Evolutionary conservation across 2,329 filamentous ascomycete species (phyloP), one percentile per base, ranked within the genome.

Genomic region (Fusarium sulawesiense): DNA sequence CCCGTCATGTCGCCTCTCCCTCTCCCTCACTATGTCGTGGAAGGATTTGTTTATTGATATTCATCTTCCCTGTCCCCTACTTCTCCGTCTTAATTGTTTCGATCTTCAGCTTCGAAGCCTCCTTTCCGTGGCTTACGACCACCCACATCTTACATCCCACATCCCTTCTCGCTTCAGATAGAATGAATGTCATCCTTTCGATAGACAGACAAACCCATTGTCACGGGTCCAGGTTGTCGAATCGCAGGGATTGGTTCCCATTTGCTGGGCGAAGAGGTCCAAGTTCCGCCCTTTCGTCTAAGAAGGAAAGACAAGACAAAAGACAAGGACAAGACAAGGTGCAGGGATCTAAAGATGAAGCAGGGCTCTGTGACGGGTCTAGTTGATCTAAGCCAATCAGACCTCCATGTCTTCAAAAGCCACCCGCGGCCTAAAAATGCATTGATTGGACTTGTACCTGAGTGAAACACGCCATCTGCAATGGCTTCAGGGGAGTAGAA

Each of bases 361-460:
- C 68, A 66, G 54, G 63, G 32, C 45, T 25, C 40, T 18, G 71
- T 73, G 71, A 72, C 69, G 48, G 58, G 37, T 56, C 53, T 57
- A 37, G 48, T 41, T 21, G 25, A 6, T 23, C 41, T 18, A 11
- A 46, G 54, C 73, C 73, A 75, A 74, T 74, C 60, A 70, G 25
- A 18, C 12, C 18, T 25, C 44, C 16, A 60, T 48, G 4, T 4
- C 18, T n/a, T 55, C 50, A 56, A 71, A 73, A 69, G 71, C 70
- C 64, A 67, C 73, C 69, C 66, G 66, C 63, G 30, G 42, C 37
- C 27, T 41, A 50, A 21, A 37, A 30, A 37, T 56, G 45, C 47
- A 56, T 57, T 74, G 70, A 75, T 73, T 72, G 71, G 67, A 42
- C 56, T 48, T 25, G 73, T 74, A 56, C 66, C 67, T 73, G 64